Evolutionary conservation across 2,329 filamentous ascomycete species (phyloP), one percentile per base, ranked within the genome.

Genomic region (Pseudogymnoascus sp.): DNA sequence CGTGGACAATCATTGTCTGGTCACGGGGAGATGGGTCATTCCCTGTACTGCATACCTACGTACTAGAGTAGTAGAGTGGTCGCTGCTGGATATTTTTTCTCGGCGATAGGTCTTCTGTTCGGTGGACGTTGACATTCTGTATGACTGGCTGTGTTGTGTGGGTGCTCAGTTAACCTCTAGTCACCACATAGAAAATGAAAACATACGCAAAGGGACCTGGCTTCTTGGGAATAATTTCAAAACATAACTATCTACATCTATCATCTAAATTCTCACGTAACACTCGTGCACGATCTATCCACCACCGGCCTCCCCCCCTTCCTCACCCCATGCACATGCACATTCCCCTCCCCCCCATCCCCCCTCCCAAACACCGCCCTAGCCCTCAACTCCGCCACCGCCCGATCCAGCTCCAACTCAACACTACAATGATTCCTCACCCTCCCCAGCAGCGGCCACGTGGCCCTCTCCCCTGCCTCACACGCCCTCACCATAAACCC

Each of bases 341-440:
- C 37, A 42, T 19, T 13, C 17, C 40, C 42, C 19, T 23, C 42
- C 7, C 13, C 31, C 50, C 26, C 33, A 17, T 23, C 26, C 19
- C 11, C 53, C 33, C 26, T 23, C 26, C 53, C 53, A 23, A 74
- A 74, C 7, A 74, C 72, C 6, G 91, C 85, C 3, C 86, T 79
- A 2, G 88, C 83, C 31, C 88, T 82, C 29, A 92, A 77, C 10
- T 81, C 79, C 66, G 89, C 87, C 1, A 93, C 88, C 1, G 89
- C 88, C 19, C 84, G 81, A 71, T 95, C 90, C 1, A 97, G 77
- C 3, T 92, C 91, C 56, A 96, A 77, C 73, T 97, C 93, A 62
- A 97, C 91, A 2, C 92, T 90, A 69, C 91, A 91, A 62, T 92
- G 88, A 71, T 96, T 95, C 40, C 90, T 83, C 69, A 97, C 89